phyloP scores from a whole-genome alignment of 2,329 filamentous ascomycete genomes.

The Scleromitrula shiraiana region DNA sequence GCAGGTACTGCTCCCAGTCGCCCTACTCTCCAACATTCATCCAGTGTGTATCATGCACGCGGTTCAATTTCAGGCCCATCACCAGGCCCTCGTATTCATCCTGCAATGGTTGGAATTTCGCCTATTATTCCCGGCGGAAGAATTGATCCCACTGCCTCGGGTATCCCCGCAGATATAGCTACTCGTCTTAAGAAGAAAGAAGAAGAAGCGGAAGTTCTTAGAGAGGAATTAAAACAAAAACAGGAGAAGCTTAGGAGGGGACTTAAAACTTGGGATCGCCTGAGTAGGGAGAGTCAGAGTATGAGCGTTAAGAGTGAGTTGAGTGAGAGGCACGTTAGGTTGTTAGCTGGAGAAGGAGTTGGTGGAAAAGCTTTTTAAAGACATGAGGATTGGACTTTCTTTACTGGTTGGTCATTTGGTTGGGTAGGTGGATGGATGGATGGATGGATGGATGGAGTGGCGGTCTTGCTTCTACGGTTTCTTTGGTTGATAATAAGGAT shows the following conservation, averaged over 20 bases:
- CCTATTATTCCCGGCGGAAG: slow-evolving; percentile 27
- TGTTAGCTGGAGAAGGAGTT: slow-evolving; percentile 29
- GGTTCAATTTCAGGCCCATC: slow-evolving; percentile 11
- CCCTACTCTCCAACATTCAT: slow-evolving; percentile 22
- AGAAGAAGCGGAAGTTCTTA: slow-evolving; percentile 27
- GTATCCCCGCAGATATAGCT: slow-evolving; percentile 24
- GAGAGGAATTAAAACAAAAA: slow-evolving; percentile 26
- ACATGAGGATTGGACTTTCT: no score
- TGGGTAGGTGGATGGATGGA: background rate
- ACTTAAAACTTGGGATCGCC: slow-evolving; percentile 27
- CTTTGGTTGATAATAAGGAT: background rate
- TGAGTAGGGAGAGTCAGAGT: slow-evolving; percentile 23
- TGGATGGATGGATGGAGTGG: background rate
- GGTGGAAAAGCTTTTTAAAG: slow-evolving; percentile 30
- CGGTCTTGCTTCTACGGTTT: background rate
- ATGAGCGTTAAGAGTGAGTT: slow-evolving; percentile 28
- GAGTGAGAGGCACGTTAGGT: slow-evolving; percentile 29
- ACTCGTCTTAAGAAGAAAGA: slow-evolving; percentile 26
- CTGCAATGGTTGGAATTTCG: slow-evolving; percentile 28
- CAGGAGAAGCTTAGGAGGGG: slow-evolving; percentile 27
- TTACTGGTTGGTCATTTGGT: no score
- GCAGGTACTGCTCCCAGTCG: slow-evolving; percentile 22
- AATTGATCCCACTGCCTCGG: slow-evolving; percentile 27
- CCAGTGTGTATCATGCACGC: slow-evolving; percentile 18
- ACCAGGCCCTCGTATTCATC: slow-evolving; percentile 25